A percentile compares a stretch with the other conserved stretches of the same genome.
These are phyloP conservation scores for Apiotrichum montevideense DNA, from an alignment of 1,284 basidiomycete genomes.

Conservation along the genomic window DNA sequence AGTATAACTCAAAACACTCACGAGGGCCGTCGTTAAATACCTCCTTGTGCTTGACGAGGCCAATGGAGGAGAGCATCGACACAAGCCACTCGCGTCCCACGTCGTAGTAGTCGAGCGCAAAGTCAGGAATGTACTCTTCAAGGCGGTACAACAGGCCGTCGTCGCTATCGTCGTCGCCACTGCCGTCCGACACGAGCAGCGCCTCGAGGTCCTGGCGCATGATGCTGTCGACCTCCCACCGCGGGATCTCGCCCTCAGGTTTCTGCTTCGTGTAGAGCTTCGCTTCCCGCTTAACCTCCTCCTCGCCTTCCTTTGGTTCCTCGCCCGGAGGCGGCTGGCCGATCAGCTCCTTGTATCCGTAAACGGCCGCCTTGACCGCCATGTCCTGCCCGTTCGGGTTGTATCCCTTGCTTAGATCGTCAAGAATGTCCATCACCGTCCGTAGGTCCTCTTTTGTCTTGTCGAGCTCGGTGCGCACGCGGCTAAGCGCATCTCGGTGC, in stretches of 20 bases:
- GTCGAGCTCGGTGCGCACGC: constrained; percentile 64
- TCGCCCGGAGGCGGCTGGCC: constrained; percentile 45
- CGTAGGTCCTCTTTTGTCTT: constrained; percentile 68
- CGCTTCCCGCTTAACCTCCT: constrained; percentile 5
- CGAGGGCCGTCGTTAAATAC: constrained; percentile 30
- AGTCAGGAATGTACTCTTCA: constrained; percentile 79
- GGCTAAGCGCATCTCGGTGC: constrained; percentile 69
- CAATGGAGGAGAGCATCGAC: constrained; percentile 48
- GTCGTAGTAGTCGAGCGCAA: constrained; percentile 69
- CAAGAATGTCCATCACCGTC: constrained; percentile 75
- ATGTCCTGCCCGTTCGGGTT: constrained; percentile 97
- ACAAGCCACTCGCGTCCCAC: constrained; percentile 60
- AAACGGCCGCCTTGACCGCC: constrained; percentile 93
- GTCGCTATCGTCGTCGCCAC: constrained; percentile 21
- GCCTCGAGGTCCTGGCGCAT: constrained; percentile 13
- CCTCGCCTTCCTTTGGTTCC: constrained; percentile 32
- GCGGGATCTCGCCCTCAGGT: constrained; percentile 14
- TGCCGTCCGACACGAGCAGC: constrained; percentile 7
- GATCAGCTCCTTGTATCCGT: constrained; percentile 81
- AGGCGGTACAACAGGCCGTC: constrained; percentile 59
- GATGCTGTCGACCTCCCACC: constrained; percentile 10
- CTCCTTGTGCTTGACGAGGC: constrained; percentile 14
- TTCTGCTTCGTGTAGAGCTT: constrained; percentile 10
- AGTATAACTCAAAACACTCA: constrained; percentile 27
- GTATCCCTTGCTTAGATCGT: constrained; percentile 73